Evolutionary conservation across 371 early-diverging fungal species (phyloP), one percentile per base, ranked within the genome.

Genomic region (Haplosporangium sp.): DNA sequence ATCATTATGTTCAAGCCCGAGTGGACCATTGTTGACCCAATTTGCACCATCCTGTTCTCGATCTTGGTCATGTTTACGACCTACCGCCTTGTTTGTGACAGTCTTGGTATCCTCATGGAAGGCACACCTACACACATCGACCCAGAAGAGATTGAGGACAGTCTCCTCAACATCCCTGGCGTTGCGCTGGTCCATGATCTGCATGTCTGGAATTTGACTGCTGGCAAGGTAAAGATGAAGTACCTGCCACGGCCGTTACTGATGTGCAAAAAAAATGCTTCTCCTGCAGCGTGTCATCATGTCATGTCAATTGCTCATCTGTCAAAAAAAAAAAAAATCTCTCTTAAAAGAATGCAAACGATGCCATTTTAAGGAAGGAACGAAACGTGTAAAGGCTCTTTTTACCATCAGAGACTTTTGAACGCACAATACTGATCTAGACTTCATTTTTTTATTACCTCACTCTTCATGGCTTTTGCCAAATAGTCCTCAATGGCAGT

Each of bases 41-140:
- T 94, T 16, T 95, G 95, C 84, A 95, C 95, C 7, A 87, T 95
- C 65, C 50, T 94, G 14, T 96, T 95, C 81, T 91, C 94, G 11
- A 77, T 91, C 21, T 74, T 95, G 42, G 95, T 95, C n/a, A 66
- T 96, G 42, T 85, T 85, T 48, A 92, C 95, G 7, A 95, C 95
- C 13, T 81, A 86, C 45, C 72, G 83, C 12, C 72, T 90, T 13
- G 82, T 89, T 29, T 69, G 64, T 68, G 85, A 90, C 73, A 88
- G 85, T 47, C 63, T 90, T 51, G 77, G 79, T 23, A 88, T 93
- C 14, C 80, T 93, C 62, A 87, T 91, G 86, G 91, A 93, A 81
- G 90, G 92, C 55, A 85, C 82, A 0, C 94, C 94, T 20, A 74
- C 79, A 0, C 86, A 90, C 62, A 85, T 93, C 56, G 87, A 90